A percentile compares a stretch with the other conserved stretches of the same genome.
Conservation (phyloP, 768 basidiomycete genomes). For the Suillus paluster region DNA sequence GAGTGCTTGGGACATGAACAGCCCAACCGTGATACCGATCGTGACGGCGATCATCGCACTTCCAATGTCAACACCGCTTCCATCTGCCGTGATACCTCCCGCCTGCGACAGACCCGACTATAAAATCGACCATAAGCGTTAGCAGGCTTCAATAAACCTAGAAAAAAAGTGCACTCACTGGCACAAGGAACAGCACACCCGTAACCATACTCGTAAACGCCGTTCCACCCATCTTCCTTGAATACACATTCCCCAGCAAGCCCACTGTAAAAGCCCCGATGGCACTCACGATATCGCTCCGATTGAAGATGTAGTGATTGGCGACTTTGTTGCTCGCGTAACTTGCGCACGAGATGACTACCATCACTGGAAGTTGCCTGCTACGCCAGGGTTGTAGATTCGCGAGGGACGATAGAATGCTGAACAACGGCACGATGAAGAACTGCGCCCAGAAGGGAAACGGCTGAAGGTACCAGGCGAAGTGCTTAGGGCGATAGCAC, state of each 20-base stretch:
- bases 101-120: slow-evolving; percentile 87
- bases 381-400: slow-evolving; percentile 80
- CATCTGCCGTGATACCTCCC: slow-evolving; percentile 82
- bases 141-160: slow-evolving; percentile 8
- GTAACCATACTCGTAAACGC: slow-evolving; percentile 93
- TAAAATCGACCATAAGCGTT: slow-evolving; percentile 8
- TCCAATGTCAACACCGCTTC: slow-evolving; percentile 82
- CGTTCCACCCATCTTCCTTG: slow-evolving; percentile 80
- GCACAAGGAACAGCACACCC: slow-evolving; percentile 85
- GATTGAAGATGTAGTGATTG: slow-evolving; percentile 84
- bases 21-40: slow-evolving; percentile 87
- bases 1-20: slow-evolving; percentile 87
- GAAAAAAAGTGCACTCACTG: slow-evolving; percentile 52
- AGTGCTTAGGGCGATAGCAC: slow-evolving; percentile 68
- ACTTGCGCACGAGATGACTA: slow-evolving; percentile 78
- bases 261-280: slow-evolving; percentile 87
- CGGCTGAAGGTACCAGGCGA: slow-evolving; percentile 80
- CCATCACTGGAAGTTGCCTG: slow-evolving; percentile 80
- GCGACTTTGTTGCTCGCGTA: slow-evolving; percentile 83
- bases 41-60: slow-evolving; percentile 90
- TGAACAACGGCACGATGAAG: slow-evolving; percentile 77
- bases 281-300: slow-evolving; percentile 82
- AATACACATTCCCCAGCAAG: slow-evolving; percentile 79
- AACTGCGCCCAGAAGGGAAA: slow-evolving; percentile 82
- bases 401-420: slow-evolving; percentile 69